Conservation (phyloP, 2,329 filamentous ascomycete genomes). For the Thelonectria olida region DNA sequence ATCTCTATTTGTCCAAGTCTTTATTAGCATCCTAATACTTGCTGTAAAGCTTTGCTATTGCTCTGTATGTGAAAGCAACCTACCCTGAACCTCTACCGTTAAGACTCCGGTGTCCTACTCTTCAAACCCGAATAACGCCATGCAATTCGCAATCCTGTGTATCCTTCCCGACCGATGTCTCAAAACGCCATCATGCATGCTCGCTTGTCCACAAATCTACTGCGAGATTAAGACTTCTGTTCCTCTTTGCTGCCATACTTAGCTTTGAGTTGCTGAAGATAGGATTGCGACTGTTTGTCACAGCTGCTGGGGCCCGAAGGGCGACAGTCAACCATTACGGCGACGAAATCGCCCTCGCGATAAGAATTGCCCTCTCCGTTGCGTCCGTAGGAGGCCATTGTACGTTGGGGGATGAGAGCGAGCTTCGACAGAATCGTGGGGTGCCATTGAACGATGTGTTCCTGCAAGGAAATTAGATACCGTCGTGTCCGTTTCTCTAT, state of each 20-base stretch:
- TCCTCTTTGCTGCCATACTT: conserved; percentile 43
- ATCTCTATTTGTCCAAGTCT: background rate
- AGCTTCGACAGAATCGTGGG: conserved; percentile 92
- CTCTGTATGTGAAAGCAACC: background rate
- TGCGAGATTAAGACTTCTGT: conserved; percentile 2
- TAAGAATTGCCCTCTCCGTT: conserved; percentile 70
- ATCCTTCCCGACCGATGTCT: background rate
- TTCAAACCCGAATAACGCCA: conserved; percentile 5
- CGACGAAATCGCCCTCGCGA: conserved; percentile 84
- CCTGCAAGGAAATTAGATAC: conserved; percentile 59
- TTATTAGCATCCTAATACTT: background rate
- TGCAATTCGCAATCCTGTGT: background rate
- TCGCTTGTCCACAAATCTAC: background rate
- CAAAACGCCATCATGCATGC: conserved; percentile 16
- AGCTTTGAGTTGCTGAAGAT: conserved; percentile 57
- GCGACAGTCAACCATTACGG: conserved; percentile 80
- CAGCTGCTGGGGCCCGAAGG: conserved; percentile 68
- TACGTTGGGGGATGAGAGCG: conserved; percentile 86
- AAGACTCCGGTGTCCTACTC: background rate
- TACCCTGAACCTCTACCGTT: background rate
- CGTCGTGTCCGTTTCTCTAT: background rate
- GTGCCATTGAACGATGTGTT: conserved; percentile 95
- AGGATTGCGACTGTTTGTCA: conserved; percentile 72
- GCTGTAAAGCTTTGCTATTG: background rate
- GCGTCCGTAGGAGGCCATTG: conserved; percentile 80